These are phyloP conservation scores for Naumovozyma baii DNA, from an alignment of 805 yeast species.

Conservation along the genomic window DNA sequence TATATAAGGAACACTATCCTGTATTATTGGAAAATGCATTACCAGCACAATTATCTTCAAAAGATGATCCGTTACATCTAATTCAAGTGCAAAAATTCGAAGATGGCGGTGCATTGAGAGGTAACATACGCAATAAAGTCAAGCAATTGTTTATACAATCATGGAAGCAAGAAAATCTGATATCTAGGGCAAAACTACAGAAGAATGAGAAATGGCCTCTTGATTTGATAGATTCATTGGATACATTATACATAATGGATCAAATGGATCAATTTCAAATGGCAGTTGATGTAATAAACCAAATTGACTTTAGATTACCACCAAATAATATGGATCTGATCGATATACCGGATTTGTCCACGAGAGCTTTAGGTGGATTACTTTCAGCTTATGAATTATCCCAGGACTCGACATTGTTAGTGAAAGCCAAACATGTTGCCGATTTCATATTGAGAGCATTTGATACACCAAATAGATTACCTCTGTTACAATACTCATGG, in stretches of 20 bases:
- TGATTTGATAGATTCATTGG: constrained; percentile 42
- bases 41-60: constrained; percentile 6
- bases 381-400: constrained; percentile 45
- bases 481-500: constrained; percentile 39
- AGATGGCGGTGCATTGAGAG: constrained; percentile 23
- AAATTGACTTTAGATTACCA: constrained; percentile 34
- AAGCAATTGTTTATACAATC: constrained; percentile 33
- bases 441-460: constrained; percentile 43
- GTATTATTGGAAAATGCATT: constrained; percentile 19
- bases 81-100: constrained; percentile 26
- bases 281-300: constrained; percentile 31
- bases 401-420: constrained; percentile 25
- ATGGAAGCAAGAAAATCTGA: constrained; percentile 30
- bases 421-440: constrained; percentile 38
- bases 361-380: constrained; percentile 43
- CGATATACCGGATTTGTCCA: constrained; percentile 37
- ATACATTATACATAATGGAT: constrained; percentile 41
- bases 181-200: constrained; percentile 1
- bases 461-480: constrained; percentile 51
- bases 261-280: constrained; percentile 32
- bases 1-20: constrained; percentile 19
- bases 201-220: constrained; percentile 34
- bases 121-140: constrained; percentile 26
- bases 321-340: constrained; percentile 38
- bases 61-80: neutral